Evolutionary conservation across 352 stramenopile genomes (phyloP), one percentile per base, ranked within the genome.

Genomic region (Phytophthora colocasiae): DNA sequence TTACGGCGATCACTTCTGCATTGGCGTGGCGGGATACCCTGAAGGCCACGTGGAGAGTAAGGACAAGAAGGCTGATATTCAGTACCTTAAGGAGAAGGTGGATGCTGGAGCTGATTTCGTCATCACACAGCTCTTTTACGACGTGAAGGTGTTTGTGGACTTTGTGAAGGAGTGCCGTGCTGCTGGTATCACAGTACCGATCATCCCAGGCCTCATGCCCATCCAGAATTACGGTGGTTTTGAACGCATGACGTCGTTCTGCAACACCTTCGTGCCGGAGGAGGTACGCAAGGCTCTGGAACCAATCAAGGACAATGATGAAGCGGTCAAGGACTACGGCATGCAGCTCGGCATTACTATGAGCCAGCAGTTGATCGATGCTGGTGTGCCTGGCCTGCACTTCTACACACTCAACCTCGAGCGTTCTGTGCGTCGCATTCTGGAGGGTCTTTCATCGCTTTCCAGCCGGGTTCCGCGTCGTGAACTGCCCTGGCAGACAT

Each of bases 121-220:
- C 62, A 97, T 99, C 68, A 99, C 97, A 32, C 97, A 99, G 89
- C 98, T 99, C 78, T 99, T 99, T 71, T 99, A 99, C 73, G 97
- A 99, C 68, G 87, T 96, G 26, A 73, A 95, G 39, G 94, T 98
- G 48, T 99, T 98, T 80, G 66, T 95, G 41, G 79, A 84, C 29
- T 99, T 99, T 77, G 94, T 99, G 19, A 78, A 95, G 45, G 85
- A 95, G 54, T 98, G 91, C 60, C 82, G 92, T 36, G 75, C 71
- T 5, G 85, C 74, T 31, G 97, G 96, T 45, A 99, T 99, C 65
- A 92, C 85, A 2, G 90, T 92, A 36, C 98, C 97, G 8, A 96
- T 99, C 69, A 91, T 99, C 32, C 98, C 98, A 2, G 98, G 98
- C 26, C 95, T 99, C 71, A 99, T 99, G 97, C 98, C 97, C 38